Conservation (phyloP, 2,329 filamentous ascomycete species). For the Alternaria dauci region DNA sequence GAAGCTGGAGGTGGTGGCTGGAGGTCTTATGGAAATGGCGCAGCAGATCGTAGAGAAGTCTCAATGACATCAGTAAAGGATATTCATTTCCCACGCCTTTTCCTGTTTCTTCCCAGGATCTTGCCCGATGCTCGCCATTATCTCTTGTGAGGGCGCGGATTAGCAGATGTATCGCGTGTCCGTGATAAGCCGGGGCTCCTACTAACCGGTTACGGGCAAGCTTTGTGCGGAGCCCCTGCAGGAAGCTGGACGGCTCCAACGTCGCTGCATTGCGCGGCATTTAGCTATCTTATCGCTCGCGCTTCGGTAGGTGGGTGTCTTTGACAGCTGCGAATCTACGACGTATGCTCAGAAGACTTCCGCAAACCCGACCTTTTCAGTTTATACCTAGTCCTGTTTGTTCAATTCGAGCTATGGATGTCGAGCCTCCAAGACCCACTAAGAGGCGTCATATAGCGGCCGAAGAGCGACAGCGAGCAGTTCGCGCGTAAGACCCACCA, state of each 20-base stretch:
- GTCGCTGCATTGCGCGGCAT: constrained; percentile 1
- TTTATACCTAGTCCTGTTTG: background rate
- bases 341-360: background rate
- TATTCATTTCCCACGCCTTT: background rate
- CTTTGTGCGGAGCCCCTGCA: constrained; percentile 5
- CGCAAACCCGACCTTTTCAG: background rate
- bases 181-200: constrained; percentile 3
- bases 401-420: constrained; percentile 9
- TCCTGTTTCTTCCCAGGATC: constrained; percentile 32
- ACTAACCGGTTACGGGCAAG: constrained; percentile 2
- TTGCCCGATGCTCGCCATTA: constrained; percentile 36
- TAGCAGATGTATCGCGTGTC: constrained; percentile 1
- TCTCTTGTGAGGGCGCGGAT: constrained; percentile 16
- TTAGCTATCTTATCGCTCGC: background rate
- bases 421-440: constrained; percentile 18
- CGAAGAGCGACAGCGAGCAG: constrained; percentile 22
- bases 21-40: constrained; percentile 16
- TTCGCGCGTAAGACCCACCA: constrained; percentile 21
- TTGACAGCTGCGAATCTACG: background rate
- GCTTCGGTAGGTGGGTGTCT: background rate
- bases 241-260: constrained; percentile 1
- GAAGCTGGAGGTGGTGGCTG: constrained; percentile 17
- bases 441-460: constrained; percentile 21
- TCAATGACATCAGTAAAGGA: constrained; percentile 1
- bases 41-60: constrained; percentile 19